These are phyloP conservation scores for Colletotrichum musae DNA, from an alignment of 2,329 filamentous ascomycete genomes.

Conservation along the genomic window DNA sequence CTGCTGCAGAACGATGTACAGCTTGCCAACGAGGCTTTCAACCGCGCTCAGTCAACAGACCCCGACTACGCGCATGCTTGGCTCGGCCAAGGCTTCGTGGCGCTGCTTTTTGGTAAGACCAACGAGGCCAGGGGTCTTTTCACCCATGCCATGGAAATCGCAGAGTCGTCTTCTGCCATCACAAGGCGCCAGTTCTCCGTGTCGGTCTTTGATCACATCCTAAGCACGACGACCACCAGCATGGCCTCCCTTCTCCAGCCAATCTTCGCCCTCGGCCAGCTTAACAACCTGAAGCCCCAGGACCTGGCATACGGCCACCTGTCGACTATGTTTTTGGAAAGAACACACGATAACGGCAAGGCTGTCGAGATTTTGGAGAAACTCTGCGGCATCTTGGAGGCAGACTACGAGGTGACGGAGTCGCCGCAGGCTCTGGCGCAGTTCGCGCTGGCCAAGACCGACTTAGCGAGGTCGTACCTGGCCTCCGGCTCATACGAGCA, in stretches of 20 bases:
- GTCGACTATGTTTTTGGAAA: slow-evolving; percentile 84
- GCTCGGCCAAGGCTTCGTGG: slow-evolving; percentile 92
- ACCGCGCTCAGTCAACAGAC: slow-evolving; percentile 91
- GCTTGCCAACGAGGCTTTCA: slow-evolving; percentile 92
- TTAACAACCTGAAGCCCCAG: slow-evolving; percentile 78
- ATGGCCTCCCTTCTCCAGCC: slow-evolving; percentile 83
- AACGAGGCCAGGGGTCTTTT: slow-evolving; percentile 88
- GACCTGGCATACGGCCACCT: slow-evolving; percentile 84
- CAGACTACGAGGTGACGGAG: slow-evolving; percentile 88
- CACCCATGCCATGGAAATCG: slow-evolving; percentile 94
- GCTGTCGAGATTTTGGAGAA: slow-evolving; percentile 75
- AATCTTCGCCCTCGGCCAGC: slow-evolving; percentile 88
- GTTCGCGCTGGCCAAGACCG: slow-evolving; percentile 87
- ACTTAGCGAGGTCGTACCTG: slow-evolving; percentile 87
- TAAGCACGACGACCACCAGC: slow-evolving; percentile 68
- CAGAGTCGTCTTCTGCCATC: slow-evolving; percentile 80
- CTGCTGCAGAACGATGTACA: slow-evolving; percentile 86
- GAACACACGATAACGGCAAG: slow-evolving; percentile 76
- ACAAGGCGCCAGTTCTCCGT: slow-evolving; percentile 85
- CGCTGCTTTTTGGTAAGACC: slow-evolving; percentile 79
- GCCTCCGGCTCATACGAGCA: slow-evolving; percentile 75
- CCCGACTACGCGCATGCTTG: slow-evolving; percentile 95
- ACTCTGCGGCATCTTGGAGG: slow-evolving; percentile 80
- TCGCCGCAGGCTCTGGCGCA: slow-evolving; percentile 79
- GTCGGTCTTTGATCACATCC: slow-evolving; percentile 85